Percentiles rank a stretch among this genome's conserved stretches.
These are phyloP conservation scores for Millerozyma acaciae DNA, from an alignment of 805 yeast species.

Conservation along the genomic window DNA sequence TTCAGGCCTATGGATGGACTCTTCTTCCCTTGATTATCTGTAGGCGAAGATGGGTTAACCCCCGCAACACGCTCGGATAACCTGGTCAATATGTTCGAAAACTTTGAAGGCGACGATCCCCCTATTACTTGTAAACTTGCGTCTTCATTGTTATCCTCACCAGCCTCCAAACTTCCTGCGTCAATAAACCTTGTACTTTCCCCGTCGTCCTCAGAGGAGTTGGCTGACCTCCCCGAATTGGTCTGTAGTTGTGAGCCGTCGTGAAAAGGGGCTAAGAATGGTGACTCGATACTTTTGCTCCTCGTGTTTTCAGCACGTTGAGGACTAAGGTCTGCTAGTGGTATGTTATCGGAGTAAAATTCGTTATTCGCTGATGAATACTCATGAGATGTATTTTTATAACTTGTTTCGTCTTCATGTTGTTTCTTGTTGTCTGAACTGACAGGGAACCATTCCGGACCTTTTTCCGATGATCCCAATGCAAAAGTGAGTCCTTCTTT, in stretches of 20 bases:
- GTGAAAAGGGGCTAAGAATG: too few relatives aligned
- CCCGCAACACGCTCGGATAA: constrained; percentile 37
- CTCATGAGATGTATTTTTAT: constrained; percentile 6
- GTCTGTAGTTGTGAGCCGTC: too few relatives aligned
- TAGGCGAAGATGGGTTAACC: constrained; percentile 15
- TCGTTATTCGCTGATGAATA: constrained; percentile 1
- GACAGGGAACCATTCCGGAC: constrained; percentile 30
- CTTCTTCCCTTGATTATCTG: not conserved
- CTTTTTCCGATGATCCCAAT: constrained; percentile 22
- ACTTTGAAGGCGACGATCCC: constrained; percentile 19
- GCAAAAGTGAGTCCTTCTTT: constrained; percentile 32
- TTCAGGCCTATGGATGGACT: not conserved
- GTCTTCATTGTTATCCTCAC: too few relatives aligned
- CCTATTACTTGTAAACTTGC: too few relatives aligned
- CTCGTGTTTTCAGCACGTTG: too few relatives aligned
- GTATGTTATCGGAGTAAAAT: constrained; percentile 15
- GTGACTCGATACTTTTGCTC: too few relatives aligned
- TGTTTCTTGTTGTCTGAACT: not conserved
- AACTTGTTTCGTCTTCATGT: not conserved
- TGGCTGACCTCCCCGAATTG: too few relatives aligned
- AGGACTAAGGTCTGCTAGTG: constrained; percentile 11
- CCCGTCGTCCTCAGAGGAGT: not conserved
- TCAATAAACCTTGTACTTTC: not conserved
- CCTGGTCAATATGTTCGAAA: constrained; percentile 22
- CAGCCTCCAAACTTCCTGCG: constrained; percentile 17